These are phyloP conservation scores for Botryotinia convoluta DNA, from an alignment of 2,329 filamentous ascomycete genomes.

Conservation along the genomic window DNA sequence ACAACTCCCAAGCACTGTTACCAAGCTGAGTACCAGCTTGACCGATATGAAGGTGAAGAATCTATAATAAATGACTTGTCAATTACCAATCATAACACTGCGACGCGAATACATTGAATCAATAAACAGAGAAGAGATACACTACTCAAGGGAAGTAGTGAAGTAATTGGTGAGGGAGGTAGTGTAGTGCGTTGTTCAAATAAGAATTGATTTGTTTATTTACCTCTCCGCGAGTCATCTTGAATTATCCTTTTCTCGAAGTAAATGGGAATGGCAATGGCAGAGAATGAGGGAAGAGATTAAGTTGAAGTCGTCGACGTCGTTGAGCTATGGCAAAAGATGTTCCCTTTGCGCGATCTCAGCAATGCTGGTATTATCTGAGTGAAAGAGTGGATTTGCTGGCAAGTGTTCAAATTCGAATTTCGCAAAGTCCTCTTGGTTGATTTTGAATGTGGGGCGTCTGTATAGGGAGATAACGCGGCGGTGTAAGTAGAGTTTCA, in stretches of 20 bases:
- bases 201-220: constrained; percentile 12
- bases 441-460: constrained; percentile 13
- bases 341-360: constrained; percentile 8
- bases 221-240: constrained; percentile 31
- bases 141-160: neutral
- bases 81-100: constrained; percentile 12
- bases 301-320: neutral
- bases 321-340: constrained; percentile 18
- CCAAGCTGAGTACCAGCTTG: constrained; percentile 67
- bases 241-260: constrained; percentile 19
- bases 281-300: neutral
- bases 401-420: neutral
- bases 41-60: constrained; percentile 66
- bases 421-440: constrained; percentile 9
- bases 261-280: neutral
- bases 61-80: constrained; percentile 41
- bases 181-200: neutral
- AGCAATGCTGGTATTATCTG: constrained; percentile 6
- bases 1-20: constrained; percentile 69
- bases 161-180: neutral
- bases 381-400: constrained; percentile 15
- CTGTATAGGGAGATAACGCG: constrained; percentile 8
- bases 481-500: constrained; percentile 12
- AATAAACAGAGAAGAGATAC: neutral
- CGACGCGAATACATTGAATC: constrained; percentile 6